phyloP scores from a whole-genome alignment of 768 basidiomycete genomes.

The Mycena belliarum region DNA sequence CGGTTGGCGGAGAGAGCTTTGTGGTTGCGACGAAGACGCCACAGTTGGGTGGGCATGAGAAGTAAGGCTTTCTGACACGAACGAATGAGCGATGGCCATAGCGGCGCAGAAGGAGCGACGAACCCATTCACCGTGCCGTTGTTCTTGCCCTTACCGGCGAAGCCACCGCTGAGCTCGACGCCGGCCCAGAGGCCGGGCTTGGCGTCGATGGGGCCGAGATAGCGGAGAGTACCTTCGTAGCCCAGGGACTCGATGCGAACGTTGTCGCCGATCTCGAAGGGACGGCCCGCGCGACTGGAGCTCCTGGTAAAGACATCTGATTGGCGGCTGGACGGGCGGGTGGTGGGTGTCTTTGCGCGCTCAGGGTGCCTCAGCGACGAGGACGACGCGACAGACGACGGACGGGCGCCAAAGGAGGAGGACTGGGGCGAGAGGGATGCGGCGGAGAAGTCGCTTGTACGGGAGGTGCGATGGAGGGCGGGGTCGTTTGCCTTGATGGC shows the following conservation, averaged over 20 bases:
- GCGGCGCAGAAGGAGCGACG: constrained; percentile 5
- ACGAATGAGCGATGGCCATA: constrained; percentile 10
- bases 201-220: constrained; percentile 83
- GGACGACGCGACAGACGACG: constrained; percentile 64
- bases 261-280: constrained; percentile 74
- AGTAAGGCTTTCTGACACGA: constrained; percentile 71
- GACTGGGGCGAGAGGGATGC: constrained; percentile 53
- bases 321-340: constrained; percentile 65
- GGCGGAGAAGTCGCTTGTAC: constrained; percentile 41
- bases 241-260: constrained; percentile 89
- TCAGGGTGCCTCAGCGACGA: constrained; percentile 39
- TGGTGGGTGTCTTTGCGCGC: constrained; percentile 56
- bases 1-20: constrained; percentile 81
- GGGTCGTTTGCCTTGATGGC: constrained; percentile 83
- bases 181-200: constrained; percentile 93
- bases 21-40: constrained; percentile 87
- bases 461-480: constrained; percentile 58
- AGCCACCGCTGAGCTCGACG: constrained; percentile 85
- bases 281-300: constrained; percentile 42
- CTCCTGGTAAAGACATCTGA: constrained; percentile 58
- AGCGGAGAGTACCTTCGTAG: constrained; percentile 81
- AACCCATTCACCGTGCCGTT: constrained; percentile 89
- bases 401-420: constrained; percentile 39
- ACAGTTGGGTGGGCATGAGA: constrained; percentile 78
- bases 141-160: constrained; percentile 92